phyloP scores from a whole-genome alignment of 2,329 filamentous ascomycete genomes.

The Penicillium vulpinum region DNA sequence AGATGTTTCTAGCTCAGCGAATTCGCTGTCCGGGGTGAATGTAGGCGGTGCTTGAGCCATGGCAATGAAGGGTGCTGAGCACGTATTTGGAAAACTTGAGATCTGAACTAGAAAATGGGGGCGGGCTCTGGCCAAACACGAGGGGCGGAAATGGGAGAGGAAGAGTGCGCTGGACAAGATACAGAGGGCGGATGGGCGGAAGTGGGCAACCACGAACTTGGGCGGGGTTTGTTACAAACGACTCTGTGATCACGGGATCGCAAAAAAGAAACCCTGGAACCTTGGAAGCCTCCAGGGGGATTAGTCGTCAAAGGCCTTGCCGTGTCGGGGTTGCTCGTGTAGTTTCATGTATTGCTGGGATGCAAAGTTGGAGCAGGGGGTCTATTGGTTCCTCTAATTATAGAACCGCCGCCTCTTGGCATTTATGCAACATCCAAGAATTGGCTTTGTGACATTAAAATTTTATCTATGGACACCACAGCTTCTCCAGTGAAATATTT shows the following conservation, averaged over 20 bases:
- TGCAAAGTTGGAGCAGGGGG: not conserved
- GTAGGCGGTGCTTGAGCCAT: not conserved
- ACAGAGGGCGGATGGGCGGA: not conserved
- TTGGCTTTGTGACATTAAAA: not conserved
- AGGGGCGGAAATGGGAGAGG: not conserved
- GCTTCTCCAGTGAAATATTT: not conserved
- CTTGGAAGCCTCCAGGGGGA: too few relatives aligned
- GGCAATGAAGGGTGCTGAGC: not conserved
- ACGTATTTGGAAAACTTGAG: not conserved
- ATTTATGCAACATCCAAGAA: not conserved
- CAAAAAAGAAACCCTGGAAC: too few relatives aligned
- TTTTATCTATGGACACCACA: not conserved
- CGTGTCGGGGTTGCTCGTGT: not conserved
- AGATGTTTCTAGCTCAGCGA: constrained; percentile 35
- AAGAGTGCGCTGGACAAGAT: not conserved
- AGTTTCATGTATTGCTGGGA: constrained; percentile 1
- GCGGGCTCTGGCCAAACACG: not conserved
- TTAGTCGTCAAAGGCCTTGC: not conserved
- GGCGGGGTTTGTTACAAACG: not conserved
- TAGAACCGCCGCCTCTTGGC: not conserved
- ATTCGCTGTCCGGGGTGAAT: constrained; percentile 32
- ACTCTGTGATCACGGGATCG: not conserved
- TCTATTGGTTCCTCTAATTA: constrained; percentile 1
- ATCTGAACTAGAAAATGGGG: not conserved
- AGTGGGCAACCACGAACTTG: not conserved